phyloP scores from a whole-genome alignment of 129 eudicot species.

The Apium graveolens region DNA sequence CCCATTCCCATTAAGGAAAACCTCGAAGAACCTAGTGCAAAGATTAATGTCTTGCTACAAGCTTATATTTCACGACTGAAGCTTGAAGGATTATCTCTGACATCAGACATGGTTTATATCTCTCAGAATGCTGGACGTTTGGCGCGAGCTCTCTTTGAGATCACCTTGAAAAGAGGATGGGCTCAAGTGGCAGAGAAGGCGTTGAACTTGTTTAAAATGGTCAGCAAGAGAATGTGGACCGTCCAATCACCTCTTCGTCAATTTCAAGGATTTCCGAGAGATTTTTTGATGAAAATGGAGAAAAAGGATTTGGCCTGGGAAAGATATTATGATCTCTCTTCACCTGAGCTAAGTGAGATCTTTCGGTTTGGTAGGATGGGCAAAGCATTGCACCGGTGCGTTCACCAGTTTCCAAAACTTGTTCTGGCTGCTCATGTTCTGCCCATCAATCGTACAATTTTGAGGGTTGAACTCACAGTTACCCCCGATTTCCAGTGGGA shows the following conservation, averaged over 20 bases:
- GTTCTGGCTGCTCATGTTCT: constrained; percentile 81
- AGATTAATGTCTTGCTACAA: constrained; percentile 80
- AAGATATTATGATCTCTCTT: constrained; percentile 79
- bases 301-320: constrained; percentile 96
- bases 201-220: constrained; percentile 80
- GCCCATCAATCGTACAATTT: constrained; percentile 81
- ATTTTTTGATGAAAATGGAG: constrained; percentile 70
- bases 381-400: constrained; percentile 49
- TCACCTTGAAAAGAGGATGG: constrained; percentile 90
- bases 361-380: constrained; percentile 65
- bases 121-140: constrained; percentile 98
- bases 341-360: constrained; percentile 81
- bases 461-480: constrained; percentile 72
- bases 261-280: constrained; percentile 66
- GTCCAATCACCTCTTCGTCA: constrained; percentile 96
- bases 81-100: constrained; percentile 83
- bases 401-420: constrained; percentile 90
- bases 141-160: constrained; percentile 91
- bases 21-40: constrained; percentile 93
- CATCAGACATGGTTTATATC: constrained; percentile 91
- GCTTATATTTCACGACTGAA: constrained; percentile 83
- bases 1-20: constrained; percentile 89
- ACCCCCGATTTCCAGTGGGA: constrained; percentile 99
- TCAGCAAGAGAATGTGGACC: constrained; percentile 85
- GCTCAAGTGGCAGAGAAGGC: constrained; percentile 95